These are phyloP conservation scores for Tolypocladium ovalisporum DNA, from an alignment of 2,329 filamentous ascomycete species.

Conservation along the genomic window DNA sequence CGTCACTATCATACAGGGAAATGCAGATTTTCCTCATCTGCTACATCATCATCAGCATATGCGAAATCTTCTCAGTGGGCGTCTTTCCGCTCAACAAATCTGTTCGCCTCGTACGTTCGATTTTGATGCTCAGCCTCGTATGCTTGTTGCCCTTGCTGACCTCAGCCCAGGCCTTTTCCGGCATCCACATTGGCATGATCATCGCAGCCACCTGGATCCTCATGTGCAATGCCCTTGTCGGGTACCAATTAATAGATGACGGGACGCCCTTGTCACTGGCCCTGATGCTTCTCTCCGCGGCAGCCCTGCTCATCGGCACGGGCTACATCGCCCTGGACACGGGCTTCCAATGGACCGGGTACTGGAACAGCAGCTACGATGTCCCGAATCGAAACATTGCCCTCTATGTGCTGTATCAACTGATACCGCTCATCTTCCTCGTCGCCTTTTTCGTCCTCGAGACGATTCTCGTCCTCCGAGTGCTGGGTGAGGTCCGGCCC, in stretches of 20 bases:
- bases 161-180: slow-evolving; percentile 62
- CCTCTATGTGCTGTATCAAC: slow-evolving; percentile 88
- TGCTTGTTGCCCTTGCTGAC: slow-evolving; percentile 8
- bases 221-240: slow-evolving; percentile 82
- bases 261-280: slow-evolving; percentile 77
- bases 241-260: slow-evolving; percentile 88
- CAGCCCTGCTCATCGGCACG: slow-evolving; percentile 71
- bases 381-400: slow-evolving; percentile 64
- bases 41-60: slow-evolving; percentile 81
- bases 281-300: slow-evolving; percentile 60
- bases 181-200: slow-evolving; percentile 82
- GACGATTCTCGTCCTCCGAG: slow-evolving; percentile 67
- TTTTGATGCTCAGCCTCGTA: background rate
- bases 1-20: slow-evolving; percentile 48
- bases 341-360: slow-evolving; percentile 72
- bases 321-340: slow-evolving; percentile 96
- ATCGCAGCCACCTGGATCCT: slow-evolving; percentile 83
- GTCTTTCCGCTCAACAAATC: slow-evolving; percentile 65
- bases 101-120: slow-evolving; percentile 58
- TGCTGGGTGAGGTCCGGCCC: slow-evolving; percentile 82
- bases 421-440: slow-evolving; percentile 82
- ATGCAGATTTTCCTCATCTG: slow-evolving; percentile 89
- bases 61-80: slow-evolving; percentile 93
- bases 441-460: slow-evolving; percentile 80
- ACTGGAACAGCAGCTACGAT: slow-evolving; percentile 53